Conservation (phyloP, 306 rosid species). For the Begonia peltatifolia region DNA sequence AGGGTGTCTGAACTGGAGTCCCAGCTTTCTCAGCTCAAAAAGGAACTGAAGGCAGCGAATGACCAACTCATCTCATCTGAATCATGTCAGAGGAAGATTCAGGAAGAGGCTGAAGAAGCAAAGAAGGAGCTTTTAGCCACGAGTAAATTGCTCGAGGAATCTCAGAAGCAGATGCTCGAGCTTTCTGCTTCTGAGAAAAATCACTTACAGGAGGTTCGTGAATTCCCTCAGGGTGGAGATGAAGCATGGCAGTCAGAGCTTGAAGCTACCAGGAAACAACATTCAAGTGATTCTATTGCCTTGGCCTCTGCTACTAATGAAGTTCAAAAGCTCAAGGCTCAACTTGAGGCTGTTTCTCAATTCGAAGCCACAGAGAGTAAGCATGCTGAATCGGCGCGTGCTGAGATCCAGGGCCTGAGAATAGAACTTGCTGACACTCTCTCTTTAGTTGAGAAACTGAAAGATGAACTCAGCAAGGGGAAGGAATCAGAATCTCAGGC, state of each 20-base stretch:
- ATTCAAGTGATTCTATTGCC: slow-evolving; percentile 74
- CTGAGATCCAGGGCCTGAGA: slow-evolving; percentile 43
- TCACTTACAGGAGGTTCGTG: slow-evolving; percentile 55
- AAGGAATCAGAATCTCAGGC: slow-evolving; percentile 57
- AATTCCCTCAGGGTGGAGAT: slow-evolving; percentile 78
- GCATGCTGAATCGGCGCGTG: slow-evolving; percentile 44
- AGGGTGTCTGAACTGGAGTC: slow-evolving; percentile 57
- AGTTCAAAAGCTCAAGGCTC: slow-evolving; percentile 70
- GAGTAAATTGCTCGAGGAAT: slow-evolving; percentile 56
- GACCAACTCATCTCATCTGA: slow-evolving; percentile 58
- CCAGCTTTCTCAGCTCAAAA: slow-evolving; percentile 52
- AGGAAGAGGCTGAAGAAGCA: slow-evolving; percentile 69
- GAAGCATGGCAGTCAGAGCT: slow-evolving; percentile 89
- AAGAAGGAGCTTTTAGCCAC: slow-evolving; percentile 32
- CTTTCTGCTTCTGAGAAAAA: slow-evolving; percentile 64
- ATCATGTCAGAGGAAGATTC: slow-evolving; percentile 41
- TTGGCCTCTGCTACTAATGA: slow-evolving; percentile 64
- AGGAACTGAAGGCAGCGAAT: slow-evolving; percentile 52
- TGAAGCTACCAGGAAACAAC: slow-evolving; percentile 78
- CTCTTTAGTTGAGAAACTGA: slow-evolving; percentile 47
- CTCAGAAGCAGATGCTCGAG: slow-evolving; percentile 55
- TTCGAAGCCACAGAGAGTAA: slow-evolving; percentile 36
- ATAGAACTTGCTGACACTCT: slow-evolving; percentile 51
- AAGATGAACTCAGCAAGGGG: slow-evolving; percentile 37
- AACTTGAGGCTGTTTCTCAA: slow-evolving; percentile 48